phyloP scores from a whole-genome alignment of 371 early-diverging fungal species.

The Sanchytrium tribonematis region DNA sequence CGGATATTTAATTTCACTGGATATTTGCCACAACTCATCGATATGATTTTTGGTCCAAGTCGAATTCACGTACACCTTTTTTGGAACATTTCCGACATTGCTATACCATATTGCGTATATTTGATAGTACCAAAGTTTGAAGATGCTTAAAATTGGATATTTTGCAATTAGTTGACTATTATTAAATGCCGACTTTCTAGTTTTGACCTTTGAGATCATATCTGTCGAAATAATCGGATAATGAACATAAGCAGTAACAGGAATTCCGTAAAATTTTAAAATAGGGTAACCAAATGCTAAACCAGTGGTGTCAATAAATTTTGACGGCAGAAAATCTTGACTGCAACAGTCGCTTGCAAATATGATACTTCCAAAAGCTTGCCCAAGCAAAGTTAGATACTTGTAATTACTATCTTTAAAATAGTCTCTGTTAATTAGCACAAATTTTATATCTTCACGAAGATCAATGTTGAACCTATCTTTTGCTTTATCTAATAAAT shows the following conservation, averaged over 20 bases:
- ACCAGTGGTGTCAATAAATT: conserved; percentile 50
- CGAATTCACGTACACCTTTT: conserved; percentile 36
- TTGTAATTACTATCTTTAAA: conserved; percentile 16
- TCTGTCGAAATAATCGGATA: conserved; percentile 89
- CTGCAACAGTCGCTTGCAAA: conserved; percentile 22
- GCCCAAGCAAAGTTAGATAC: conserved; percentile 32
- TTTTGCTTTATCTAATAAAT: conserved; percentile 28
- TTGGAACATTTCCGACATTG: conserved; percentile 22
- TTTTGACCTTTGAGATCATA: conserved; percentile 51
- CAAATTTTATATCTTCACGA: neutral
- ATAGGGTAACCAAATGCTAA: conserved; percentile 75
- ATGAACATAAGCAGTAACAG: conserved; percentile 63
- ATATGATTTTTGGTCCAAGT: conserved; percentile 82
- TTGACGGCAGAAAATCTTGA: neutral
- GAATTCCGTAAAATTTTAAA: conserved; percentile 24
- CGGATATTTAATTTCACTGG: conserved; percentile 49
- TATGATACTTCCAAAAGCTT: conserved; percentile 32
- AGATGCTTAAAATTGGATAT: conserved; percentile 23
- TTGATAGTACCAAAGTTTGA: conserved; percentile 50
- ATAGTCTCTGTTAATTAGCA: conserved; percentile 42
- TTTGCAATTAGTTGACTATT: conserved; percentile 25
- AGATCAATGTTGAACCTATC: conserved; percentile 10
- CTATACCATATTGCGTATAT: conserved; percentile 43
- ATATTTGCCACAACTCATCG: conserved; percentile 31
- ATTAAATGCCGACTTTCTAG: conserved; percentile 31